Conservation (phyloP, 345 rosid genomes). For the Boechera retrofracta region DNA sequence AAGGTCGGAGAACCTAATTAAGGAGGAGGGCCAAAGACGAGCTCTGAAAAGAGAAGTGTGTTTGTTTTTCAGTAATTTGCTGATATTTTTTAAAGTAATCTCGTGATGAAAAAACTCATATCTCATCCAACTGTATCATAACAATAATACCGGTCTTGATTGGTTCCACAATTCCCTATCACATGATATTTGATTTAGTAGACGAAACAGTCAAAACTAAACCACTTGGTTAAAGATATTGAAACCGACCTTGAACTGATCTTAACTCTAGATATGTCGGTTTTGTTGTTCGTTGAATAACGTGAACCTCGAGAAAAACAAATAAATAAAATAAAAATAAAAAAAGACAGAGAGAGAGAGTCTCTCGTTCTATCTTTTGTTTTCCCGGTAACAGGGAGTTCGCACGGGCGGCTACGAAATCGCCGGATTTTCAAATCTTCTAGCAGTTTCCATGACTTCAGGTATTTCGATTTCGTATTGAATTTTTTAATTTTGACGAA, state of each 20-base stretch:
- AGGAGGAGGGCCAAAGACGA: slow-evolving; percentile 51
- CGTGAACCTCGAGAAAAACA: slow-evolving; percentile 16
- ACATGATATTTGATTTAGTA: too few species aligned
- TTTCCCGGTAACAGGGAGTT: slow-evolving; percentile 36
- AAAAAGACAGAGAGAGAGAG: neutral
- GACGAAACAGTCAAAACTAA: neutral
- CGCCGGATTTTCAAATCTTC: slow-evolving; percentile 18
- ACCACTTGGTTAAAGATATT: slow-evolving; percentile 15
- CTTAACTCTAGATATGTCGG: slow-evolving; percentile 22
- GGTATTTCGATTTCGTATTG: slow-evolving; percentile 19
- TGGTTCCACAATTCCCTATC: too few species aligned
- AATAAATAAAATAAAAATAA: neutral
- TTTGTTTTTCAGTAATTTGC: neutral
- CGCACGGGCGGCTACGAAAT: slow-evolving; percentile 36
- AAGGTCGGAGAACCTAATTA: slow-evolving; percentile 15
- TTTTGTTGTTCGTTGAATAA: slow-evolving; percentile 18
- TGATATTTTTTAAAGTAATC: too few species aligned
- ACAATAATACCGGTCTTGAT: too few species aligned
- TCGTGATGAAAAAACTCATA: too few species aligned
- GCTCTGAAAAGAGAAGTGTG: slow-evolving; percentile 51
- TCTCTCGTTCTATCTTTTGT: slow-evolving; percentile 22
- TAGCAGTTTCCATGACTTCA: slow-evolving; percentile 41
- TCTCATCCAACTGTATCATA: too few species aligned
- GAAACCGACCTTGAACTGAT: slow-evolving; percentile 15
- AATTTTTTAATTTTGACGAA: neutral